phyloP scores from a whole-genome alignment of 805 yeast genomes.

The Blastobotrys terrestris region DNA sequence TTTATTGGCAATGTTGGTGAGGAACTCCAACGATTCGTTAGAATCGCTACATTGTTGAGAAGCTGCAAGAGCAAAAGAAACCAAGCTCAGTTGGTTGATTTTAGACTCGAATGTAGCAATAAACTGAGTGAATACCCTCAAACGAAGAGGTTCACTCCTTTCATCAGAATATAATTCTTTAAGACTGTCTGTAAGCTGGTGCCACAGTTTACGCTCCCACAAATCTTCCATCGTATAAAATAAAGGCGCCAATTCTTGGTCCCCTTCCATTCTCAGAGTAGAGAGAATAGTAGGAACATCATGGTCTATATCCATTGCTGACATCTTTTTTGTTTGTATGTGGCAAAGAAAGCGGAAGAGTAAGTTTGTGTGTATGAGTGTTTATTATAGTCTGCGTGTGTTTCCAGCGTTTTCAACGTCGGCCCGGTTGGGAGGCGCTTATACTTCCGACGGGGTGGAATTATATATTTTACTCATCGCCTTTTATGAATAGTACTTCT shows the following conservation, averaged over 20 bases:
- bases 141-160: constrained; percentile 48
- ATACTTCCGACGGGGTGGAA: no score
- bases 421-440: background rate
- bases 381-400: no score
- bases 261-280: constrained; percentile 59
- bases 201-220: constrained; percentile 90
- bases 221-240: constrained; percentile 72
- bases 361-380: background rate
- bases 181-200: constrained; percentile 73
- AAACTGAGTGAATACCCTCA: constrained; percentile 65
- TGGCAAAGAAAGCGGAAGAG: background rate
- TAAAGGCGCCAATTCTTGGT: constrained; percentile 53
- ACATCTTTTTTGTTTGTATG: constrained; percentile 3
- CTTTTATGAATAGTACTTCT: background rate
- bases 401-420: background rate
- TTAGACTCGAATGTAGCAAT: constrained; percentile 59
- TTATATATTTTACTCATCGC: background rate
- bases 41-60: constrained; percentile 38
- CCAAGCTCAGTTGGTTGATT: constrained; percentile 72
- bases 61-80: constrained; percentile 61
- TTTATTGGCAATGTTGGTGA: constrained; percentile 40
- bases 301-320: constrained; percentile 23
- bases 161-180: constrained; percentile 53
- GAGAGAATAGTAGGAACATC: constrained; percentile 48
- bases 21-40: constrained; percentile 46